Evolutionary conservation across 441 rosid genomes (phyloP), one percentile per base, ranked within the genome.

Genomic region (Populus hybrid): DNA sequence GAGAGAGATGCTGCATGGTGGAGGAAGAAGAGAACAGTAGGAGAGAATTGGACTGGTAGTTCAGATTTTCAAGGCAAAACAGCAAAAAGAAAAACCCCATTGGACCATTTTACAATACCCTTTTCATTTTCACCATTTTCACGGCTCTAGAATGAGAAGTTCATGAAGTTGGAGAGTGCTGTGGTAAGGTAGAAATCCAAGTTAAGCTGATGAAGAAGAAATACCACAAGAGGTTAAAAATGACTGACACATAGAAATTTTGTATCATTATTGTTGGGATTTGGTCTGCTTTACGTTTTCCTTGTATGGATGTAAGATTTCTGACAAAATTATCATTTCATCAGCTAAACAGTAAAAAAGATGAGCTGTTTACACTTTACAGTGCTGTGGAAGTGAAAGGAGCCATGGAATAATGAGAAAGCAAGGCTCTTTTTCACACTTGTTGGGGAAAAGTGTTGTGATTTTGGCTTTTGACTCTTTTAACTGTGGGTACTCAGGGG

Each of bases 281-380:
- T 57, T 57, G 86, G 82, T 84, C 72, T 86, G 85, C 76, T n/a
- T 72, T 40, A 40, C 71, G 72, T 69, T 74, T 53, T 42, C 78
- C 64, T 78, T 50, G 30, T 24, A 6, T 9, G 70, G 11, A 28
- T 28, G 30, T 23, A 69, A 42, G 71, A 53, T 21, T 76, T 11
- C 10, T 59, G 3, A 61, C 42, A 21, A 34, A 34, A 34, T 7
- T 59, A 18, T 73, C 46, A 10, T 18, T 28, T 10, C 30, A 16
- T 46, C 21, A 32, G 10, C 46, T 20, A 1, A 12, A 10, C 20
- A 18, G 69, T 24, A 10, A 28, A 2, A 20, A 77, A 63, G 59
- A 70, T 70, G 75, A 77, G 80, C 80, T 70, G 80, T 77, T 38
- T 70, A 38, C 53, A 63, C 75, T 77, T 38, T 70, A 38, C 53